Conservation (phyloP, 1,284 basidiomycete genomes). For the Xerocomus amazonicus region DNA sequence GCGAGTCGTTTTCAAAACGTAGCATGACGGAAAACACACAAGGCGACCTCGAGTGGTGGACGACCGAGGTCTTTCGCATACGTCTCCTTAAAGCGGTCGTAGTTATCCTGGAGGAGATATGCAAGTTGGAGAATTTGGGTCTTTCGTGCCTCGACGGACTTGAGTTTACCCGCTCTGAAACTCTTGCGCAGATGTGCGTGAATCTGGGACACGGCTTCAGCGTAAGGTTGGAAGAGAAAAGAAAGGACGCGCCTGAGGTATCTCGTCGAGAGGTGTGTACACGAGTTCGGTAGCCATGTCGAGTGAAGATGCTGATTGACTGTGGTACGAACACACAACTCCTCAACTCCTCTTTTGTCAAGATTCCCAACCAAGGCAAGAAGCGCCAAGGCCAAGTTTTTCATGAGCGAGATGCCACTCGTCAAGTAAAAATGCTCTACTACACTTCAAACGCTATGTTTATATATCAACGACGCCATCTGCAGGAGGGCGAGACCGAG, state of each 20-base stretch:
- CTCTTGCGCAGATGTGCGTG: conserved; percentile 46
- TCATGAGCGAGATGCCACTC: too few species aligned
- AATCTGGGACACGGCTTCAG: conserved; percentile 39
- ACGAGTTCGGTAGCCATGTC: conserved; percentile 22
- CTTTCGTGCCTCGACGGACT: conserved; percentile 58
- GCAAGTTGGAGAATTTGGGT: conserved; percentile 63
- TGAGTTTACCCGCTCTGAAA: conserved; percentile 59
- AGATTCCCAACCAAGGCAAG: too few species aligned
- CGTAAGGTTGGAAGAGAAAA: background rate
- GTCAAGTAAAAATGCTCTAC: too few species aligned
- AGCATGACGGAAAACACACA: conserved; percentile 42
- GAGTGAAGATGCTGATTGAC: background rate
- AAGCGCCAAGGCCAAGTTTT: too few species aligned
- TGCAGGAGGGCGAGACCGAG: too few species aligned
- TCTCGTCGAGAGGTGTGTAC: conserved; percentile 41
- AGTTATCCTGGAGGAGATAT: conserved; percentile 67
- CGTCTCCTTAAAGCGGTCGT: conserved; percentile 51
- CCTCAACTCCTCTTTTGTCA: too few species aligned
- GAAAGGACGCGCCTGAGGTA: conserved; percentile 33
- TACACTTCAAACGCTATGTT: too few species aligned
- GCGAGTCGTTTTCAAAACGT: background rate
- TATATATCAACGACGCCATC: too few species aligned
- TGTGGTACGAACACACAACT: too few species aligned
- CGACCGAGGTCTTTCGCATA: conserved; percentile 56
- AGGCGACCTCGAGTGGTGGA: conserved; percentile 48